Conservation (phyloP, 495 filamentous ascomycete species). For the Xylaria grammica region DNA sequence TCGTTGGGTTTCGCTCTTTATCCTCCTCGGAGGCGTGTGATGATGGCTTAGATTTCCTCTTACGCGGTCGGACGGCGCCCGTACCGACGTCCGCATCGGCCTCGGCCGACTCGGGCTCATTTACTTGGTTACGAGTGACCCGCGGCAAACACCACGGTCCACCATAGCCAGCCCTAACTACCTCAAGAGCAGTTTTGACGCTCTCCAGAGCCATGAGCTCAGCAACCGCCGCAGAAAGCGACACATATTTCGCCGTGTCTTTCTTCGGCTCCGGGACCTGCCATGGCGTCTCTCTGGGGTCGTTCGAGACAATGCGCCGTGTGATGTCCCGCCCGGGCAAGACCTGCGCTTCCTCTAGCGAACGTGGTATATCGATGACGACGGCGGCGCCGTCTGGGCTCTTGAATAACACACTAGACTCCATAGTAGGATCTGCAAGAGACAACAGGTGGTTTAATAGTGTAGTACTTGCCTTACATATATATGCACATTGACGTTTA, state of each 20-base stretch:
- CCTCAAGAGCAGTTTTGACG: constrained; percentile 47
- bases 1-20: not conserved
- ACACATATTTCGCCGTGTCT: constrained; percentile 11
- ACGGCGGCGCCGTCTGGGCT: constrained; percentile 41
- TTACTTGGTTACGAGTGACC: not conserved
- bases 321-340: constrained; percentile 34
- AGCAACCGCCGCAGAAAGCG: constrained; percentile 47
- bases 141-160: constrained; percentile 56
- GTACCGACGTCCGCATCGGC: constrained; percentile 5
- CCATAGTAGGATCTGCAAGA: constrained; percentile 8
- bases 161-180: constrained; percentile 36
- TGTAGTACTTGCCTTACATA: no score
- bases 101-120: not conserved
- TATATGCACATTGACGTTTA: no score
- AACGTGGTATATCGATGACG: constrained; percentile 51
- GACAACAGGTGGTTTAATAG: not conserved
- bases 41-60: constrained; percentile 30
- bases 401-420: constrained; percentile 48
- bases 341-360: constrained; percentile 52
- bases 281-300: constrained; percentile 46
- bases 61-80: constrained; percentile 15
- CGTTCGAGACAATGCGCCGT: constrained; percentile 43
- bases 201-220: constrained; percentile 52
- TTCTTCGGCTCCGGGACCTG: constrained; percentile 51
- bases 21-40: not conserved